phyloP scores from a whole-genome alignment of 345 rosid species.

The Ceriops zippeliana region DNA sequence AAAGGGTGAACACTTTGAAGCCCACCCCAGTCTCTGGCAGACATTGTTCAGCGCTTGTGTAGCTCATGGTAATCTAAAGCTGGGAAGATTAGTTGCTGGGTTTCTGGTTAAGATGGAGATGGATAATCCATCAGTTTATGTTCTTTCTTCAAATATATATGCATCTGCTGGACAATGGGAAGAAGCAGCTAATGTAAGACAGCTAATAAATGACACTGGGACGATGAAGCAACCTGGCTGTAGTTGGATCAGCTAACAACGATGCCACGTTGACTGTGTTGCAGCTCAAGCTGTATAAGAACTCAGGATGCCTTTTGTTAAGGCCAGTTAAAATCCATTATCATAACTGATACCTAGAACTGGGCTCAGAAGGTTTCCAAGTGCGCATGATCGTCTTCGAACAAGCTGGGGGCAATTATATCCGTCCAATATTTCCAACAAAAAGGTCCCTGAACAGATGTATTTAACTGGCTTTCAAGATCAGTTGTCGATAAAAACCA shows the following conservation, averaged over 20 bases:
- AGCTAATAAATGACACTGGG: conserved; percentile 37
- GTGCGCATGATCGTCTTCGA: too few relatives aligned
- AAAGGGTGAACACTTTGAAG: conserved; percentile 27
- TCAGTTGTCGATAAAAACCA: too few relatives aligned
- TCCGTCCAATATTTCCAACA: too few relatives aligned
- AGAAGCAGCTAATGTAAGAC: conserved; percentile 60
- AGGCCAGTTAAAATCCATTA: too few relatives aligned
- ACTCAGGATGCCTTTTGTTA: too few relatives aligned
- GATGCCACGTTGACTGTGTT: background rate
- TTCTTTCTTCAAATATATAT: conserved; percentile 62
- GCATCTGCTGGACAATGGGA: conserved; percentile 79
- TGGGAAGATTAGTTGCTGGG: conserved; percentile 51
- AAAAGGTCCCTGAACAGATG: too few relatives aligned
- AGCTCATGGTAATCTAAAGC: conserved; percentile 58
- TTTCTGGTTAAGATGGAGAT: conserved; percentile 52
- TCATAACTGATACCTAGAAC: too few relatives aligned
- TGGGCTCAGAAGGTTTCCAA: too few relatives aligned
- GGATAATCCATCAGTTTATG: conserved; percentile 51
- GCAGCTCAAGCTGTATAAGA: background rate
- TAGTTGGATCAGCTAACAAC: conserved; percentile 51
- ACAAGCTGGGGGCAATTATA: too few relatives aligned
- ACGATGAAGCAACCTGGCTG: conserved; percentile 52
- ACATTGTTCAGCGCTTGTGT: conserved; percentile 75
- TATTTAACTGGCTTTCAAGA: too few relatives aligned
- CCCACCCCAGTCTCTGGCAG: conserved; percentile 48